Base-by-base conservation (phyloP, 2,329 filamentous ascomycete species). In the Hysterium pulicare region DNA sequence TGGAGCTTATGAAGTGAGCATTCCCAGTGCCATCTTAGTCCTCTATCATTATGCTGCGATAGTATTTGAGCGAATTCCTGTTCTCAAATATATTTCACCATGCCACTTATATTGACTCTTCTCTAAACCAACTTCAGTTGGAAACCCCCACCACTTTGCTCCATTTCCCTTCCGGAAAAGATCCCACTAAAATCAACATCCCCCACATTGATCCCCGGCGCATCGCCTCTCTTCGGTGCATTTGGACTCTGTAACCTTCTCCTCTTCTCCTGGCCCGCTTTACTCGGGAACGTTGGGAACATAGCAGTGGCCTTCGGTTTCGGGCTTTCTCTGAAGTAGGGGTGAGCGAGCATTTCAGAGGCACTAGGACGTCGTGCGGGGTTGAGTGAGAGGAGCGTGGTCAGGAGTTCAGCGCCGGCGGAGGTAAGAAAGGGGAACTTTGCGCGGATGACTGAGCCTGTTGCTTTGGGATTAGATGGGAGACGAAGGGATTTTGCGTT, bases 251-350 rank as follows among this genome's bases (percentile, higher is more conserved):
- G 81, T 46, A 79, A 75, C 28, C 80, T 75, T 50, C 87, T 74
- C 54, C 90, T 75, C 59, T 83, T 85, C 73, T 98, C 93, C 73
- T 93, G 86, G 1, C 90, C 89, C 0, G 93, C 93, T 67, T 95
- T 96, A 56, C 87, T 93, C 0, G 93, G 93, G 64, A 97, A 98
- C 0, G 93, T 97, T 2, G 93, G 93, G 62, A 98, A 97, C 83
- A 98, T 85, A 56, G 85, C 86, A 62, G 88, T 86, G 6, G 85
- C 83, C 70, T 97, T 97, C 1, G 90, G 88, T 47, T 86, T 86
- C 1, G 93, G 93, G 54, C 94, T 86, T 69, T 97, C 90, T 15
- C 67, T 74, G 67, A 98, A 98, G 66, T 95, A 98, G 26, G 82
- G 75, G 65, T 96, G 88, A 36, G 76, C 72, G 26, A 97, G 75